These are phyloP conservation scores for Ceratobasidium sp. DNA, from an alignment of 1,284 basidiomycete species.

Conservation along the genomic window DNA sequence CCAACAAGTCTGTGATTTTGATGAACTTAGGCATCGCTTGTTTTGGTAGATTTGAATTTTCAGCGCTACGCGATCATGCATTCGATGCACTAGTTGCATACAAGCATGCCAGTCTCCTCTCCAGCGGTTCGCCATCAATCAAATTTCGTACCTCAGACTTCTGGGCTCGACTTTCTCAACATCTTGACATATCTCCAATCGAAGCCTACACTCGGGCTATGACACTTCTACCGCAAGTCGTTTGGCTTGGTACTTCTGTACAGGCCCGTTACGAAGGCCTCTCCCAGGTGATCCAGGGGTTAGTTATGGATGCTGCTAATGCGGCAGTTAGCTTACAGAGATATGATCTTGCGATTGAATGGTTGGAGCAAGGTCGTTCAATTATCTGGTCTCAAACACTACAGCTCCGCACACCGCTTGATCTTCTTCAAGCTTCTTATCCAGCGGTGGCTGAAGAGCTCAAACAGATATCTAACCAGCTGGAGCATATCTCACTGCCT, in stretches of 20 bases:
- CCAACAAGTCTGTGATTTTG: neutral
- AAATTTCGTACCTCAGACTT: neutral
- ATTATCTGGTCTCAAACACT: conserved; percentile 16
- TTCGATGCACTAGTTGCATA: neutral
- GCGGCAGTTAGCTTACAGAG: neutral
- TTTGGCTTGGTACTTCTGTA: conserved; percentile 15
- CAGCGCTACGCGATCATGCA: neutral
- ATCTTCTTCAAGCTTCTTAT: neutral
- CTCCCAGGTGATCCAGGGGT: neutral
- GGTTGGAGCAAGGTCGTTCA: conserved; percentile 33
- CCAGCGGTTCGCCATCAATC: neutral
- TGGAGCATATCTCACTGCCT: neutral
- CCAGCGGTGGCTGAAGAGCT: conserved; percentile 10
- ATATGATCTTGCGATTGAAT: conserved; percentile 7
- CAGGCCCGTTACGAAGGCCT: neutral
- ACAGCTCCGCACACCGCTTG: conserved; percentile 8
- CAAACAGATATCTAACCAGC: neutral
- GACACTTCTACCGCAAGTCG: neutral
- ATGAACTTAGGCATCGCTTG: neutral
- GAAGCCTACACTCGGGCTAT: neutral
- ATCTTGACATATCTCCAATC: neutral
- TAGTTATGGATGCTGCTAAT: neutral
- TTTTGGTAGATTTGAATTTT: neutral
- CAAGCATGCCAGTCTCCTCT: neutral
- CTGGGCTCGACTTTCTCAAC: neutral